A percentile compares a stretch with the other conserved stretches of the same genome.
phyloP scores from a whole-genome alignment of 345 rosid genomes.

The Eucalyptus cloeziana region DNA sequence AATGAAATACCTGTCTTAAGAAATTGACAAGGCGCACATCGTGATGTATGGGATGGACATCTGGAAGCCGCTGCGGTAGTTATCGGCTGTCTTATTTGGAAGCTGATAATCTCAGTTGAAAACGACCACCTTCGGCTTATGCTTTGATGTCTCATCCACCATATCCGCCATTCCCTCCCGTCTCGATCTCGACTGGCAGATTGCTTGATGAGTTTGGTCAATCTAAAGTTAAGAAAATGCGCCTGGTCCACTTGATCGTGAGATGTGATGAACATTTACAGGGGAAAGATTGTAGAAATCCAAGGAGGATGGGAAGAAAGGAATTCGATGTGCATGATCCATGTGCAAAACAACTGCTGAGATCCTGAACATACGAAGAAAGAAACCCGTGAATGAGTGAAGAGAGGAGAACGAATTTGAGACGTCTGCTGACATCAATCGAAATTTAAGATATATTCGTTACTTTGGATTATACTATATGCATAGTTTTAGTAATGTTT shows the following conservation, averaged over 20 bases:
- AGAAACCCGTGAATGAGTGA: not conserved
- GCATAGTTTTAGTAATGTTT: no score
- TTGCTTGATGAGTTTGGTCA: not conserved
- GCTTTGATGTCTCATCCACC: not conserved
- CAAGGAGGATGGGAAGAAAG: not conserved
- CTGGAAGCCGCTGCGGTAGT: not conserved
- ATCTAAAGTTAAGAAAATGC: not conserved
- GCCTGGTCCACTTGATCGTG: not conserved
- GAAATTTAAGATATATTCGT: not conserved
- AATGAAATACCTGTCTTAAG: not conserved
- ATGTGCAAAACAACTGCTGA: not conserved
- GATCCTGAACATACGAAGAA: no score
- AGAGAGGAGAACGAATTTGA: not conserved
- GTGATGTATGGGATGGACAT: not conserved
- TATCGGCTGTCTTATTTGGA: not conserved
- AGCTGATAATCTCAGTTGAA: not conserved
- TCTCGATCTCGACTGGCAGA: not conserved
- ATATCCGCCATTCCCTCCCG: not conserved
- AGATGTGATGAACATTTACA: not conserved
- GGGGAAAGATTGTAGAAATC: not conserved
- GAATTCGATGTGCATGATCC: not conserved
- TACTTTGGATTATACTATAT: not conserved
- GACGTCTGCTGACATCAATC: not conserved
- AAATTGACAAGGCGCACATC: not conserved
- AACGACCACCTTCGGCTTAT: not conserved